Evolutionary conservation across 352 stramenopile genomes (phyloP), one percentile per base, ranked within the genome.

Genomic region (Pythium sp.): DNA sequence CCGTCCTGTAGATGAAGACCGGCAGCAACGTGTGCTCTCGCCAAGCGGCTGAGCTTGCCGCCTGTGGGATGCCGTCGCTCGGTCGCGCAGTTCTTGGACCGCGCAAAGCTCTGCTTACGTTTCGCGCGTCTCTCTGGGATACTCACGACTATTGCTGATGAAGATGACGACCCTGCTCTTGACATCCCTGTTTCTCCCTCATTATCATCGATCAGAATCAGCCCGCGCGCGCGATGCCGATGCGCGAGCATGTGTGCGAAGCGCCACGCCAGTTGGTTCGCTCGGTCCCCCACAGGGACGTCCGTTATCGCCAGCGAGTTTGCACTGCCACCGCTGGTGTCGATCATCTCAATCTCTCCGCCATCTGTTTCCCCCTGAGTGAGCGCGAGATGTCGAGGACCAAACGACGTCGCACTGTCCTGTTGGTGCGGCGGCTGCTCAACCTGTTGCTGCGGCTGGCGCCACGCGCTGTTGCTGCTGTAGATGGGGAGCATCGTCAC

Each of bases 241-340:
- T 82, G 51, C 26, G 75, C 64, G 30, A 86, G 68, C 57, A 73
- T 68, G 46, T 66, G 72, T 7, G 80, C 80, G 22, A 89, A 89
- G 55, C 80, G 74, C 43, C 66, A 49, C 0, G 77, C 61, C 12
- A 89, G 61, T 9, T 77, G 51, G 12, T 20, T 58, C 8, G 47
- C 51, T 14, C 26, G 53, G 26, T 58, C 53, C 26, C 53, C 26
- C 53, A 58, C 6, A 2, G 53, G 26, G 5, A 32, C 26, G 14
- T 58, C 53, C 24, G 53, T 15, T n/a, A 41, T 22, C 53, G 53
- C 53, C 53, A 58, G 9, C 12, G 51, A 57, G 51, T 7, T n/a
- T 5, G 4, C 26, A 2, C 9, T 15, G 7, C 2, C 3, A 12
- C 6, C 38, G 24, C 24, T 57, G 9, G 26, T 8, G 9, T n/a